Evolutionary conservation across 140 eudicot species (phyloP), one percentile per base, ranked within the genome.

Genomic region (Anethum foeniculum): DNA sequence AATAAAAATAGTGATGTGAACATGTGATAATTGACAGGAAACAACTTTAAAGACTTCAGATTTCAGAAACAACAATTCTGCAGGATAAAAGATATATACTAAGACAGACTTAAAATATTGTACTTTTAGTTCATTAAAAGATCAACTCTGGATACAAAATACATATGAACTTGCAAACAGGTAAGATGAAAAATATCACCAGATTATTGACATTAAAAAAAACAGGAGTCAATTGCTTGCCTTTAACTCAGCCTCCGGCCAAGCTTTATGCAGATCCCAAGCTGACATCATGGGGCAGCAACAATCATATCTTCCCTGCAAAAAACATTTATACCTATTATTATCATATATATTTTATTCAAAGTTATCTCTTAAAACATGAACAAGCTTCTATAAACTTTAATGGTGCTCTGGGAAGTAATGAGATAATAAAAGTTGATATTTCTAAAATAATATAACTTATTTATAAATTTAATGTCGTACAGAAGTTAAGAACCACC

Each of bases 211-310:
- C 46, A 41, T 41, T 41, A 1, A 41, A 41, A 32, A 44, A 74
- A 14, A 5, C 23, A 25, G 19, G 58, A 44, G 12, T 25, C 3
- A 10, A 3, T 54, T 43, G 27, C 84, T 83, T 88, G 91, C 99
- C 86, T 86, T 88, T 39, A 95, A 90, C 28, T 95, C 99, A 41
- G 97, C 99, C 86, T 95, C 99, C 13, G 98, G 99, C 99, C 97
- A 95, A 79, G 94, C 96, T 92, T 92, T 95, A 86, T 95, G 99
- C 76, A 95, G 96, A 87, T 95, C 99, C 99, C 98, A 95, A 68
- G 99, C 99, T 14, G 99, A 92, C 98, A 93, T 93, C 93, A 95
- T 91, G 28, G 99, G 99, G 81, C 99, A 95, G 86, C 96, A 89
- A 80, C 89, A 90, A 85, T 95, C 99, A 73, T 95, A 95, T 85